Percentiles rank a stretch among this genome's conserved stretches.
Conservation (phyloP, 441 rosid species). For the Rhodomyrtus psidioides region DNA sequence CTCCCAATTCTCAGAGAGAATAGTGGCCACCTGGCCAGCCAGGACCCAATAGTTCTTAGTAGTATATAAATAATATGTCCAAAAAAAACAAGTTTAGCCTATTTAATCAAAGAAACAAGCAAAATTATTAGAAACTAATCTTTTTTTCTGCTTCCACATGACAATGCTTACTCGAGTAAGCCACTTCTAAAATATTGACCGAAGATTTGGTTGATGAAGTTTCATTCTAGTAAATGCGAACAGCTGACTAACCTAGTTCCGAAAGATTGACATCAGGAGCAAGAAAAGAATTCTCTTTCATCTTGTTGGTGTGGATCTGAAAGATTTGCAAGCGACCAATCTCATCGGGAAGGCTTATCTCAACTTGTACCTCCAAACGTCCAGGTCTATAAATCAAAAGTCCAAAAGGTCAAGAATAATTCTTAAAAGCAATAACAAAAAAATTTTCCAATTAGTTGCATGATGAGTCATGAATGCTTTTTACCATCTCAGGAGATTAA, state of each 20-base stretch:
- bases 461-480: not conserved
- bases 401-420: not conserved
- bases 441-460: not conserved
- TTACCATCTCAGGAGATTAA: not conserved
- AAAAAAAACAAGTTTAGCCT: not conserved
- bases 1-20: not conserved
- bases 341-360: slow-evolving; percentile 99
- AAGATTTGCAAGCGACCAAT: slow-evolving; percentile 93
- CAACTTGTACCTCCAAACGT: slow-evolving; percentile 96
- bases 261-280: slow-evolving; percentile 77
- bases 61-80: not conserved
- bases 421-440: not conserved
- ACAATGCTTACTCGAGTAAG: not conserved
- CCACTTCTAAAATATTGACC: not conserved
- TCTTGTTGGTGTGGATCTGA: slow-evolving; percentile 94
- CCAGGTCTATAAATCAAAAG: slow-evolving; percentile 60
- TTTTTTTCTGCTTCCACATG: not conserved
- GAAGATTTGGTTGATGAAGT: not conserved
- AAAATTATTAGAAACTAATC: not conserved
- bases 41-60: not conserved
- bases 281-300: slow-evolving; percentile 98
- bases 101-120: not conserved
- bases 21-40: not conserved
- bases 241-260: slow-evolving; percentile 72
- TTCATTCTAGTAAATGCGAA: not conserved